These are phyloP conservation scores for Hamigera avellanea DNA, from an alignment of 495 filamentous ascomycete species.

Conservation along the genomic window DNA sequence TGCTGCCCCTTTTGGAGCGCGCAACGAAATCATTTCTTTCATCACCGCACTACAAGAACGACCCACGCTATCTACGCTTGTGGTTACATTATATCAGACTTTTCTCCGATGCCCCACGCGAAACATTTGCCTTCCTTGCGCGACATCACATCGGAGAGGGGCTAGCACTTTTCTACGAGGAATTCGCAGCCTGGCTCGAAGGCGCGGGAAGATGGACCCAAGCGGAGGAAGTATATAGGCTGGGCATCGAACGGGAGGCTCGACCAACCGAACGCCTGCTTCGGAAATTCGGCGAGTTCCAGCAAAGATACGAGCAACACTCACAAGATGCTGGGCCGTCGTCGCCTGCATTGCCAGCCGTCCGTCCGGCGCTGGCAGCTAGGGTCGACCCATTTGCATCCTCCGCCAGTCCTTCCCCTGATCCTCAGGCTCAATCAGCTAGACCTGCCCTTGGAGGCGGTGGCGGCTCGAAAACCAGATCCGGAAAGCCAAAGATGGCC, in stretches of 20 bases:
- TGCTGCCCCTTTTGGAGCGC: constrained; percentile 81
- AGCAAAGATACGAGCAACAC: constrained; percentile 56
- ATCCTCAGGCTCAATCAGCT: constrained; percentile 53
- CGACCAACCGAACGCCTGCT: constrained; percentile 68
- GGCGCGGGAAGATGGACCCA: constrained; percentile 75
- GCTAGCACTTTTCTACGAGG: constrained; percentile 92
- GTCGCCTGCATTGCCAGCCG: constrained; percentile 74
- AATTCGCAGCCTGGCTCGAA: constrained; percentile 90
- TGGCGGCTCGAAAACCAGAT: constrained; percentile 44
- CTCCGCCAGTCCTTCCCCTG: constrained; percentile 26
- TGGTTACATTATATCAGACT: constrained; percentile 92
- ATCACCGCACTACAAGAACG: constrained; percentile 80
- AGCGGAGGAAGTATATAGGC: constrained; percentile 82
- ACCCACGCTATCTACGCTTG: constrained; percentile 81
- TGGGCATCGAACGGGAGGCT: constrained; percentile 81
- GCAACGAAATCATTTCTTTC: constrained; percentile 84
- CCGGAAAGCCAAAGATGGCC: constrained; percentile 67
- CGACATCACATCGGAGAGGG: constrained; percentile 80
- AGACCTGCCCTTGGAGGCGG: constrained; percentile 31
- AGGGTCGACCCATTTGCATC: constrained; percentile 72
- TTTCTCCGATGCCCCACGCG: constrained; percentile 84
- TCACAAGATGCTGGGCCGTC: constrained; percentile 55
- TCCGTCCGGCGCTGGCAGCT: constrained; percentile 73
- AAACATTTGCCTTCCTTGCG: constrained; percentile 83
- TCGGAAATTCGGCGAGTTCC: constrained; percentile 85